phyloP scores from a whole-genome alignment of 345 rosid species.

The Leavenworthia alabamica region DNA sequence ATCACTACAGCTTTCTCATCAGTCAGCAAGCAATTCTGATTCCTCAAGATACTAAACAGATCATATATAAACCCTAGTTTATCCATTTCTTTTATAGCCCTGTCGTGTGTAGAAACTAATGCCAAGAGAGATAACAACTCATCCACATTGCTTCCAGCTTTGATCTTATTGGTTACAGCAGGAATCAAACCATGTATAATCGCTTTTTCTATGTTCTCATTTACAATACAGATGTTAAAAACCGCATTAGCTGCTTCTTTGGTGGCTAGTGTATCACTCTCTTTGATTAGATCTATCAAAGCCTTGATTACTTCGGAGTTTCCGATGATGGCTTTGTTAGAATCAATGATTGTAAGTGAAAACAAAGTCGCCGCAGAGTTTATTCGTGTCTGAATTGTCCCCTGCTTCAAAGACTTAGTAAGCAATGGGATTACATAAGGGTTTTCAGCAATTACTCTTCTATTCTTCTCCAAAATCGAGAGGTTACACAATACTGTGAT shows the following conservation, averaged over 20 bases:
- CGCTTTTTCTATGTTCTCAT: conserved; percentile 37
- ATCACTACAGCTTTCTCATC: conserved; percentile 49
- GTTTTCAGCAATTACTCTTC: conserved; percentile 34
- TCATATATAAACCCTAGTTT: conserved; percentile 35
- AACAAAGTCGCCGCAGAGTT: conserved; percentile 52
- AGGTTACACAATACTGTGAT: conserved; percentile 43
- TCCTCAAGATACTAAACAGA: conserved; percentile 43
- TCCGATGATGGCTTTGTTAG: conserved; percentile 37
- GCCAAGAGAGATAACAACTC: conserved; percentile 45
- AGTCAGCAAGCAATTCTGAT: conserved; percentile 24
- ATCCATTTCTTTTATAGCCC: conserved; percentile 38
- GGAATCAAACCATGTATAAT: conserved; percentile 36
- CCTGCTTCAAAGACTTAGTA: conserved; percentile 33
- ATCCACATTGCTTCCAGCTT: conserved; percentile 33
- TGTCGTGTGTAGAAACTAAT: conserved; percentile 33
- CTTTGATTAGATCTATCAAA: conserved; percentile 39
- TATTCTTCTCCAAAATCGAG: conserved; percentile 37
- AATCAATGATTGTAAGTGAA: conserved; percentile 29
- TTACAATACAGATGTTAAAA: conserved; percentile 32
- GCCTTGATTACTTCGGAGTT: conserved; percentile 44
- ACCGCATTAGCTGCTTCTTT: conserved; percentile 45
- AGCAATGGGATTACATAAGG: conserved; percentile 40
- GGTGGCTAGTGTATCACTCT: conserved; percentile 36
- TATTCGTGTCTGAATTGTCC: conserved; percentile 40
- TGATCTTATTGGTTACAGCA: conserved; percentile 36